Evolutionary conservation across 257 asterid species (phyloP).

Genomic region (Rubia yunnanensis): DNA sequence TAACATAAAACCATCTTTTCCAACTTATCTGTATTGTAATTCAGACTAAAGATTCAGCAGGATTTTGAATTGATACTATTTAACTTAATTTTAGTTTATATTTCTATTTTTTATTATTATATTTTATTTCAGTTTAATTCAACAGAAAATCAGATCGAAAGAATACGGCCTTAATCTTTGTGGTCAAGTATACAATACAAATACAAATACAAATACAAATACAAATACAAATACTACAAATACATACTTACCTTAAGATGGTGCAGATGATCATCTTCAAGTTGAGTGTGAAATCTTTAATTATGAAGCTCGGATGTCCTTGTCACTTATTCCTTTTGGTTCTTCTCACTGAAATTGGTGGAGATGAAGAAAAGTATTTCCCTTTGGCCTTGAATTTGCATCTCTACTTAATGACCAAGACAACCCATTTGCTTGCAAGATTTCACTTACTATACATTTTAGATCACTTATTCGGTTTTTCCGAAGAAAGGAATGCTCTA

Average conservation of each 20-base stretch:
- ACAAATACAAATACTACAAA: too few species aligned
- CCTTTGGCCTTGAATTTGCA: neutral
- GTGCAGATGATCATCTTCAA: slow-evolving; percentile 15
- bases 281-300: slow-evolving; percentile 19
- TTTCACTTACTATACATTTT: too few species aligned
- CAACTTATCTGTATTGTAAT: too few species aligned
- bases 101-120: too few species aligned
- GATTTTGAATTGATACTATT: too few species aligned
- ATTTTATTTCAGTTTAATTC: too few species aligned
- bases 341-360: slow-evolving; percentile 3
- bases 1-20: too few species aligned
- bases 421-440: neutral
- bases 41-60: too few species aligned
- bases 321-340: slow-evolving; percentile 15
- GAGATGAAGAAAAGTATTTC: neutral
- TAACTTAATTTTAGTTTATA: too few species aligned
- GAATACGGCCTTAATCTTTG: slow-evolving; percentile 5
- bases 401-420: neutral
- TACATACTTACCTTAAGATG: slow-evolving; percentile 11
- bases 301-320: slow-evolving; percentile 19
- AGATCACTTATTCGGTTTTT: neutral
- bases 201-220: neutral
- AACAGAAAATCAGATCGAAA: too few species aligned
- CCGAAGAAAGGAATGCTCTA: neutral
- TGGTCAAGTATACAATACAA: slow-evolving; percentile 2